phyloP scores from a whole-genome alignment of 2,329 filamentous ascomycete genomes.

The Fusarium domesticum region DNA sequence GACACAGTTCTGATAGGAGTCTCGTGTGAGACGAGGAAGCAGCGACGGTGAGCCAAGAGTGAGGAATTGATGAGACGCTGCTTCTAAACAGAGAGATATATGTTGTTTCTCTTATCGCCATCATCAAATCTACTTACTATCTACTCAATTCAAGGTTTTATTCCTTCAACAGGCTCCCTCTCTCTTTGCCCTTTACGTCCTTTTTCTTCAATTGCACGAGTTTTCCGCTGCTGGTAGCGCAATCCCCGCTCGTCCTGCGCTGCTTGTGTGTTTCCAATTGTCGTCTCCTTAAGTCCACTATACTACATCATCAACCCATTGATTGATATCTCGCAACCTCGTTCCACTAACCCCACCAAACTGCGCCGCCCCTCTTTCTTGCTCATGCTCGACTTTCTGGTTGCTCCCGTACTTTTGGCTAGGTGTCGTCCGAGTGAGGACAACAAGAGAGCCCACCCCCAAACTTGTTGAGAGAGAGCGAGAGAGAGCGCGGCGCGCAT shows the following conservation, averaged over 20 bases:
- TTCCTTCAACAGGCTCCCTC: background rate
- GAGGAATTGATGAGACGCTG: background rate
- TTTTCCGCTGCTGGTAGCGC: slow-evolving; percentile 1
- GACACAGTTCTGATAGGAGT: slow-evolving; percentile 1
- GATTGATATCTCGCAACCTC: slow-evolving; percentile 24
- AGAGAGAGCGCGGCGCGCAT: slow-evolving; percentile 10
- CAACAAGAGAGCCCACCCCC: background rate
- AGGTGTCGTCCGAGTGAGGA: background rate
- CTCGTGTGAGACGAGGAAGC: background rate
- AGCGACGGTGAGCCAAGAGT: background rate
- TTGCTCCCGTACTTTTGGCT: slow-evolving; percentile 5
- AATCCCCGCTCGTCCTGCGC: slow-evolving; percentile 5
- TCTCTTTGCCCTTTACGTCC: background rate
- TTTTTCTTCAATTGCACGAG: slow-evolving; percentile 1
- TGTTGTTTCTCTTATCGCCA: no score
- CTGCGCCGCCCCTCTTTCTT: no score
- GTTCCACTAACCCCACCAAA: slow-evolving; percentile 27
- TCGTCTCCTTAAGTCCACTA: slow-evolving; percentile 9
- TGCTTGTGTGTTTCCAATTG: slow-evolving; percentile 12
- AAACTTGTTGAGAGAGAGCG: no score
- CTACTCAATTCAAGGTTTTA: no score
- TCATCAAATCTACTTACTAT: no score
- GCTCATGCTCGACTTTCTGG: no score
- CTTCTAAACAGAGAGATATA: no score
- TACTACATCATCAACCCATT: slow-evolving; percentile 22